Evolutionary conservation across 192 early-diverging fungal genomes (phyloP).

Genomic region (Backusella tuberculispora): DNA sequence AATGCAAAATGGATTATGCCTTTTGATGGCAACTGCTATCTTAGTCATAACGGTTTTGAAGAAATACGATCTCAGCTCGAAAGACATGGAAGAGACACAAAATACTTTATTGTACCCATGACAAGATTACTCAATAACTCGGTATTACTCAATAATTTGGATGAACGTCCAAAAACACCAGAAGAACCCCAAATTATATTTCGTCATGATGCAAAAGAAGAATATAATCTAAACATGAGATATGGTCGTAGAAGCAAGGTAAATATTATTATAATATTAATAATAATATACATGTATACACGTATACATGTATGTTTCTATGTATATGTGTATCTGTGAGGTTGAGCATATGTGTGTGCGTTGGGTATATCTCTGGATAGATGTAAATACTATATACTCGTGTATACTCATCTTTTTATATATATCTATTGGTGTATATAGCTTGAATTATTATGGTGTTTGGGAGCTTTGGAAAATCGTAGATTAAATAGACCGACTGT

Average conservation of each 20-base stretch:
- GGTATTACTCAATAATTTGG: constrained; percentile 49
- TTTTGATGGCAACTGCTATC: constrained; percentile 66
- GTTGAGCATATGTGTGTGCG: no score
- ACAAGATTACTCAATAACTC: constrained; percentile 62
- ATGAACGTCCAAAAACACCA: constrained; percentile 56
- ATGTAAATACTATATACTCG: not conserved
- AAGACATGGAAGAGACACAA: constrained; percentile 48
- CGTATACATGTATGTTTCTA: not conserved
- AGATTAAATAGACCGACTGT: constrained; percentile 51
- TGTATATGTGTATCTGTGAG: no score
- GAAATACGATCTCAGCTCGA: constrained; percentile 57
- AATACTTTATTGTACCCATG: constrained; percentile 69
- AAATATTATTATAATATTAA: constrained; percentile 11
- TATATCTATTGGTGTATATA: constrained; percentile 21
- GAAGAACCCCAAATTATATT: constrained; percentile 70
- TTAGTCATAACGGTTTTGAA: constrained; percentile 55
- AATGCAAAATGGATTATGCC: constrained; percentile 64
- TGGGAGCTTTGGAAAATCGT: constrained; percentile 58
- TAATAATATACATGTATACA: not conserved
- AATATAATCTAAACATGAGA: constrained; percentile 62
- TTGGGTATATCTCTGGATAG: not conserved
- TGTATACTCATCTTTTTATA: not conserved
- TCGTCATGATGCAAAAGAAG: constrained; percentile 56
- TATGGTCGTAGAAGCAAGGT: constrained; percentile 71
- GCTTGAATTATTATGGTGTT: constrained; percentile 60